phyloP scores from a whole-genome alignment of 148 eudicot genomes.

The Talinum fruticosum region DNA sequence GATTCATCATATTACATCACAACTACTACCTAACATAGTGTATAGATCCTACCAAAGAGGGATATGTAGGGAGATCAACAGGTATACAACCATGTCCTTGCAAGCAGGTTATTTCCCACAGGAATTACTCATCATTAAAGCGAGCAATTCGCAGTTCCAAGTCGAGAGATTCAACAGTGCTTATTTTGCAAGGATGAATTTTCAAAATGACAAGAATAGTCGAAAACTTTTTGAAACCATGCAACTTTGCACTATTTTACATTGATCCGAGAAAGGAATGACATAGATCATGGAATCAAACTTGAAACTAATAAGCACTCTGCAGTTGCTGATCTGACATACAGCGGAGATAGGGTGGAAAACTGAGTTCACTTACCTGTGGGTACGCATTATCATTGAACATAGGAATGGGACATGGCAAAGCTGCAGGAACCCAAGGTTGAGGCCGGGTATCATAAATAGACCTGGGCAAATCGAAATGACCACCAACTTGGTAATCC shows the following conservation, averaged over 20 bases:
- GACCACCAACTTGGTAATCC: constrained; percentile 54
- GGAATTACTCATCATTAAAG: too few species aligned
- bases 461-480: constrained; percentile 57
- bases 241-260: background rate
- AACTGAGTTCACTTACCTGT: constrained; percentile 41
- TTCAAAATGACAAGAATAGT: too few species aligned
- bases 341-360: background rate
- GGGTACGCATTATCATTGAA: constrained; percentile 52
- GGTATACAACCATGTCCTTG: too few species aligned
- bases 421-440: constrained; percentile 56
- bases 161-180: too few species aligned
- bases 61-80: too few species aligned
- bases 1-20: too few species aligned
- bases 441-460: constrained; percentile 47
- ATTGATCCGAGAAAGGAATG: constrained; percentile 1
- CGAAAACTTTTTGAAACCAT: too few species aligned
- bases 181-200: too few species aligned
- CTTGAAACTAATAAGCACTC: background rate
- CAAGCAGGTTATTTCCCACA: too few species aligned
- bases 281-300: background rate
- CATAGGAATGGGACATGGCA: constrained; percentile 52
- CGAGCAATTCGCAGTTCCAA: too few species aligned
- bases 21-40: too few species aligned
- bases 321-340: background rate
- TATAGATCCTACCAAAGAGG: too few species aligned